Base-by-base conservation (phyloP, 2,329 filamentous ascomycete genomes). In the Botrytis paeoniae region DNA sequence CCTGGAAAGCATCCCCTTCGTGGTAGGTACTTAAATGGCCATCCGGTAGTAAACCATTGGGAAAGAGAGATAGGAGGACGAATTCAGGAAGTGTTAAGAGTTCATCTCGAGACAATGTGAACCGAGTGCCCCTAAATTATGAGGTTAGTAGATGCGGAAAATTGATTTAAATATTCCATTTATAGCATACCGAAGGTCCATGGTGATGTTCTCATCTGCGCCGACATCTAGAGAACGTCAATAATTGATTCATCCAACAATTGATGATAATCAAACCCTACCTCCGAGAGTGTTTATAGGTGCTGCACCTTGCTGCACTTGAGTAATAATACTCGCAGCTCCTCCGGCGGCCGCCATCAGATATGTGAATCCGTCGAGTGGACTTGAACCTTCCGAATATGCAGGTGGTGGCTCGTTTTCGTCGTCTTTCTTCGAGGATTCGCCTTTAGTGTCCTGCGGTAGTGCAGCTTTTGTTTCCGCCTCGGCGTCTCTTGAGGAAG, bases 301-400 rank as follows among this genome's bases (percentile, higher is more conserved):
- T 79, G 94, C 93, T 35, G 88, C 87, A 77, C 92, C 92, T 84
- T 99, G 96, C 82, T 97, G 95, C 79, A 99, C 96, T 86, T 99
- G 96, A 84, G 96, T 99, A 85, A 99, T 97, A 82, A 99, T 97
- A 89, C 96, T 98, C 86, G 95, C 92, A 79, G 95, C 93, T 85
- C 95, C 95, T 87, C 95, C 95, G 84, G 95, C 95, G 82, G 94
- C 93, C 84, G 96, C 95, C 96, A 99, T 99, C 82, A 97, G 89
- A 89, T 97, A 99, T 79, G 92, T 91, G 81, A 99, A 99, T 73
- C 94, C 93, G 75, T 92, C 89, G 82, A 99, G 90, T 75, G 96
- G 96, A 85, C 94, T 98, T 75, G 91, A 92, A 79, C 95, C 95
- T 89, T 98, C 95, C 78, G 93, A 94, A 83, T 99, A 99, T 73